Base-by-base conservation (phyloP, 139 green algal species). In the Haematococcus sp. region DNA sequence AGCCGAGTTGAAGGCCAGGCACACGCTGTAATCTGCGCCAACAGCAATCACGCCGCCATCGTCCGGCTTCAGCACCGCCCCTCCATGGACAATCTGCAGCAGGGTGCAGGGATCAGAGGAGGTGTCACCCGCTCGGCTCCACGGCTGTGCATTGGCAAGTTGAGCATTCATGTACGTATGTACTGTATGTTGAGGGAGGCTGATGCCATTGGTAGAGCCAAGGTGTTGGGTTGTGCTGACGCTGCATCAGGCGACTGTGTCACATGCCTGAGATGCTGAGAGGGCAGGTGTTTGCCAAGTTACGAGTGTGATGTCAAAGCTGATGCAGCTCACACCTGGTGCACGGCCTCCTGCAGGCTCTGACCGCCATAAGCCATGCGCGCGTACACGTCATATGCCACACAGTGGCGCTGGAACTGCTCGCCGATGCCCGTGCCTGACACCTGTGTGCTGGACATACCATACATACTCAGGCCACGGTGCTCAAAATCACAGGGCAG, bases 11-110 rank as follows among this genome's bases (percentile, higher is more conserved):
- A 83, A 83, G 17, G 68, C 33, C 49, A 73, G 65, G n/a, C 63
- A 66, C 2, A 78, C 63, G 52, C 73, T 77, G 63, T 74, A 74
- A 0, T 70, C 67, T 20, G 3, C 27, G 22, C 60, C 78, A 0
- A 84, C 78, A 1, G 71, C 78, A 1, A 84, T 63, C 35, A 84
- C 69, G 9, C 78, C 78, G 28, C 78, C 78, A 28, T 84, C 78
- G 16, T 73, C 78, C 9, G 54, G 61, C 20, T 54, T 16, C 3
- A 84, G 49, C 2, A 32, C 46, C 20, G 80, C 73, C 27, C 80
- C 73, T 30, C 73, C 68, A 2, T 64, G 30, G 11, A 65, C 68
- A 7, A 32, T 31, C 63, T 70, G 63, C 44, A 30, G 32, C 30
- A 70, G 22, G n/a, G 58, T 65, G 58, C 13, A 17, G 35, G 3